Evolutionary conservation across 2,329 filamentous ascomycete genomes (phyloP).

Genomic region (Alternaria hordeiaustralica): DNA sequence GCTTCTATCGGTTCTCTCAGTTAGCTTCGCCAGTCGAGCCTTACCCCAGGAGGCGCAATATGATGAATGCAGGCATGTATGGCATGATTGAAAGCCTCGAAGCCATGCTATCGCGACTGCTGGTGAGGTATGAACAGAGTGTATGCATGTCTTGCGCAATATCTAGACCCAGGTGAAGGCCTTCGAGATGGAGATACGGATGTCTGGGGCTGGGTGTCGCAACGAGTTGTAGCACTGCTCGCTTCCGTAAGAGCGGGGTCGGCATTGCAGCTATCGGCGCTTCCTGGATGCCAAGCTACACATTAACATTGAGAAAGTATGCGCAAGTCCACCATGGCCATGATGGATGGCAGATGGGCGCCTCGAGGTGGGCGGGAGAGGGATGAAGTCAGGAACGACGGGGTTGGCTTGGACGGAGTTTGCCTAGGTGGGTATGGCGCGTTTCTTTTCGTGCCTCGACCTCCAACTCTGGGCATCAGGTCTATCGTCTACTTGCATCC

Average conservation of each 20-base stretch:
- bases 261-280: constrained; percentile 5
- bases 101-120: neutral
- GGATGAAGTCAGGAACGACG: constrained; percentile 17
- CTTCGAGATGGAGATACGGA: neutral
- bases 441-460: constrained; percentile 35
- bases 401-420: constrained; percentile 22
- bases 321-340: constrained; percentile 1
- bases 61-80: neutral
- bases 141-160: neutral
- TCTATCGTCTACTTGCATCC: constrained; percentile 29
- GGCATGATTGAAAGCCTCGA: neutral
- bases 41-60: neutral
- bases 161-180: neutral
- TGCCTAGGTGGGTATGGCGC: constrained; percentile 30
- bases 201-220: constrained; percentile 2
- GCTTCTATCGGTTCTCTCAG: neutral
- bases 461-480: constrained; percentile 25
- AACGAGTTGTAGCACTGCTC: constrained; percentile 8
- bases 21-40: neutral
- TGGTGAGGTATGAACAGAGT: neutral
- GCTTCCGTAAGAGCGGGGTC: constrained; percentile 17
- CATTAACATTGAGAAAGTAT: constrained; percentile 2
- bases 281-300: constrained; percentile 10
- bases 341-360: neutral
- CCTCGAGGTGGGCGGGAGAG: neutral